These are phyloP conservation scores for Wickerhamiella musiphila DNA, from an alignment of 805 yeast species.

Conservation along the genomic window DNA sequence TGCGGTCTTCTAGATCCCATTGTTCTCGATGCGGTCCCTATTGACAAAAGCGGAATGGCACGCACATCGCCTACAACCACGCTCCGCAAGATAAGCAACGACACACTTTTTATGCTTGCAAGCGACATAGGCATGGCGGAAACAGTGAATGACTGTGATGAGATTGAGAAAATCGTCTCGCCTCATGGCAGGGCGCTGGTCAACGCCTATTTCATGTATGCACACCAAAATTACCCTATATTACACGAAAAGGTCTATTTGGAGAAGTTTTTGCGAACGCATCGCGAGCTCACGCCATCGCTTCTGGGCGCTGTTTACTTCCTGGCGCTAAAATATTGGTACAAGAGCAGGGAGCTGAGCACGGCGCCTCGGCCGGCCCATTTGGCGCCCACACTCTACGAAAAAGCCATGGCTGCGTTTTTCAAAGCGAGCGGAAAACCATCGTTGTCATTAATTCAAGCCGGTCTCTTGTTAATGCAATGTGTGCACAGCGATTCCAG, in stretches of 20 bases:
- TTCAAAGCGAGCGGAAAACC: constrained; percentile 69
- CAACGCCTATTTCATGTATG: constrained; percentile 63
- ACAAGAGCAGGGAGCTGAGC: constrained; percentile 59
- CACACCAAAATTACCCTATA: constrained; percentile 86
- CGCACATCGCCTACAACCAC: constrained; percentile 49
- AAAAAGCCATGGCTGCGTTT: constrained; percentile 48
- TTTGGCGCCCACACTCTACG: constrained; percentile 39
- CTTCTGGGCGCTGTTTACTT: constrained; percentile 79
- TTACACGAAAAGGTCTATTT: constrained; percentile 79
- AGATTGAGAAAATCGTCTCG: constrained; percentile 69
- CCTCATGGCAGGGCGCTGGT: constrained; percentile 67
- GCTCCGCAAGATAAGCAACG: constrained; percentile 61
- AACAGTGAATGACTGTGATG: constrained; percentile 64
- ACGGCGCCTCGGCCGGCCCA: constrained; percentile 61
- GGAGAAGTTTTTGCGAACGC: constrained; percentile 81
- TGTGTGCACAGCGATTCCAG: constrained; percentile 38
- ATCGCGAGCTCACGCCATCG: constrained; percentile 83
- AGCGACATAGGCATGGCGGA: constrained; percentile 58
- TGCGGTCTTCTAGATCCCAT: constrained; percentile 68
- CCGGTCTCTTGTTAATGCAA: constrained; percentile 26
- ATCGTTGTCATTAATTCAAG: constrained; percentile 54
- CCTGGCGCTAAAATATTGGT: constrained; percentile 90
- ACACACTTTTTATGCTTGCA: constrained; percentile 53
- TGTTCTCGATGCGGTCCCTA: constrained; percentile 43
- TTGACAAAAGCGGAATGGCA: constrained; percentile 66